Conservation (phyloP, 176 grass and related monocot species). For the Rhynchospora tenuis region DNA sequence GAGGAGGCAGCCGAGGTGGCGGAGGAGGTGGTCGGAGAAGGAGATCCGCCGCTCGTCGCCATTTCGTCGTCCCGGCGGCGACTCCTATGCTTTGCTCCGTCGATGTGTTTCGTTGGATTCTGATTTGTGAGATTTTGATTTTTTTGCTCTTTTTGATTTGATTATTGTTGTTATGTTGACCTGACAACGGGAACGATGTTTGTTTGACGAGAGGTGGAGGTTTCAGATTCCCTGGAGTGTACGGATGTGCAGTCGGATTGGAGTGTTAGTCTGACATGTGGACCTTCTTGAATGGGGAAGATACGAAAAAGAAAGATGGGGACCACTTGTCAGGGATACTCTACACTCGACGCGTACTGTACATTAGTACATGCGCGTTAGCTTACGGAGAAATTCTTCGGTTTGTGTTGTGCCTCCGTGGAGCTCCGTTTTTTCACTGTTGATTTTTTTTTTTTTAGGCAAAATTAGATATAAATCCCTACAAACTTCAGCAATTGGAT, state of each 20-base stretch:
- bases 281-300: not conserved
- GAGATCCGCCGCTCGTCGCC: constrained; percentile 26
- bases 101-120: not conserved
- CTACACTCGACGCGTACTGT: not conserved
- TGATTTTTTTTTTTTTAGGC: too few relatives aligned
- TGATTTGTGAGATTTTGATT: not conserved
- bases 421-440: not conserved
- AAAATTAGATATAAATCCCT: too few relatives aligned
- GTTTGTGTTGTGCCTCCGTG: not conserved
- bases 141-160: not conserved
- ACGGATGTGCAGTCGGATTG: not conserved
- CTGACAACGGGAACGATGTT: not conserved
- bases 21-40: constrained; percentile 29
- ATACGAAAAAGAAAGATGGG: not conserved
- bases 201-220: not conserved
- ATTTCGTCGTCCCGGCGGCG: constrained; percentile 37
- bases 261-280: not conserved
- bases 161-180: constrained; percentile 21
- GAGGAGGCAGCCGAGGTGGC: constrained; percentile 20
- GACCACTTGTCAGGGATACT: not conserved
- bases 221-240: not conserved
- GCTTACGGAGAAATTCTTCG: not conserved
- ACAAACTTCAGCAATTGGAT: too few relatives aligned
- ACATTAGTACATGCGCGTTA: not conserved
- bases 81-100: constrained; percentile 25